Base-by-base conservation (phyloP, 1,284 basidiomycete species). In the Malassezia restricta region DNA sequence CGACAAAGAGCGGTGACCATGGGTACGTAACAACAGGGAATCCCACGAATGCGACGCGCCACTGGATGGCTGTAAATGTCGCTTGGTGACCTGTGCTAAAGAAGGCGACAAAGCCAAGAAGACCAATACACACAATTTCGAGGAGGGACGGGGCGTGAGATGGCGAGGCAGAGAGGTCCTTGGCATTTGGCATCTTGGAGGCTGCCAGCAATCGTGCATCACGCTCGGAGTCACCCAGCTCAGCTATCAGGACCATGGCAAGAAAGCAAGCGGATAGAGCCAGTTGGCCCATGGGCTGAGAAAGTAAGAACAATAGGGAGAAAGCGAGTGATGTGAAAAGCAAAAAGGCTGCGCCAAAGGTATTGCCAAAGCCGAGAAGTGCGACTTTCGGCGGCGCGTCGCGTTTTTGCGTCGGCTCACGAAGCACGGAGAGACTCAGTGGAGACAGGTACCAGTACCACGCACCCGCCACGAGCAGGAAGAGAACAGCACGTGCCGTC, bases 1-100 rank as follows among this genome's bases (percentile, higher is more conserved):
- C 68, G 5, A 92, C 84, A n/a, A 88, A 81, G 1, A 85, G 40
- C 0, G 84, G 84, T 0, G 89, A 85, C 65, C 82, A 81, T 0
- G 84, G 83, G 71, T 88, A 89, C 8, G 76, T 77, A 40, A 90
- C 78, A 0, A 76, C 81, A 0, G 81, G 74, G 79, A 74, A 57
- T 40, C 66, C 66, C 61, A 81, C 73, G 74, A 96, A 98, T 0
- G 87, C 91, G 0, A 84, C 75, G 71, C 95, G 92, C 94, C 94
- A 99, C 67, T 98, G 91, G 50, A 99, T 83, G 7, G 86, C 84
- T 0, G 87, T 80, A 39, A 98, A 79, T 0, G 85, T 85, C 0
- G 89, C 80, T 74, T 96, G 90, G 69, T 98, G 92, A 1, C 92
- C 92, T 0, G 91, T 94, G 0, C 80, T 77, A 72, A 86, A 88